These are phyloP conservation scores for Eucommia ulmoides DNA, from an alignment of 257 asterid species.

Conservation along the genomic window DNA sequence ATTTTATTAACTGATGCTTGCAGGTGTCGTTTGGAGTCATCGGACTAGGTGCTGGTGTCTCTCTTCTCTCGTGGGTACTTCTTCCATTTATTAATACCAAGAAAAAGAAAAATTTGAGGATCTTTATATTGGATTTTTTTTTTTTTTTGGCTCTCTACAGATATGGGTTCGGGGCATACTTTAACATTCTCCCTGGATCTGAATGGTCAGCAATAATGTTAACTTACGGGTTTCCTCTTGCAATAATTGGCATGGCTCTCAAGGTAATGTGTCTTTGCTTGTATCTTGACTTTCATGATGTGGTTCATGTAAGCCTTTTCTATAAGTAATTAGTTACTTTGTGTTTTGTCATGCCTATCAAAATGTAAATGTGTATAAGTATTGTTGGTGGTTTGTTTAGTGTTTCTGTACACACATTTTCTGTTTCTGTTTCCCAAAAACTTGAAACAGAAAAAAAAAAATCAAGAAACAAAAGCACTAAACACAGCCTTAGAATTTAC, in stretches of 20 bases:
- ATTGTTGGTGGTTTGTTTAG: too few species aligned
- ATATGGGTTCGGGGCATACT: slow-evolving; percentile 97
- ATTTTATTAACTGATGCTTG: slow-evolving; percentile 5
- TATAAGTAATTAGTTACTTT: too few species aligned
- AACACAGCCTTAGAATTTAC: too few species aligned
- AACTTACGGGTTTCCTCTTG: slow-evolving; percentile 95
- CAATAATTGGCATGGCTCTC: slow-evolving; percentile 98
- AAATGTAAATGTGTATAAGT: too few species aligned
- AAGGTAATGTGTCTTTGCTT: slow-evolving; percentile 41
- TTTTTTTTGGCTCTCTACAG: slow-evolving; percentile 29
- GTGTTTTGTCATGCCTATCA: too few species aligned
- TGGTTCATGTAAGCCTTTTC: neutral
- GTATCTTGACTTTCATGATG: neutral
- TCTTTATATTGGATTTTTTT: too few species aligned
- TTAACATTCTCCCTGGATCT: slow-evolving; percentile 92
- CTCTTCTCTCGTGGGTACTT: slow-evolving; percentile 85
- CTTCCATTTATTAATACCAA: slow-evolving; percentile 4
- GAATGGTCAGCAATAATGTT: slow-evolving; percentile 98
- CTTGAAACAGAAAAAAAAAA: too few species aligned
- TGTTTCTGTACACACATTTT: too few species aligned
- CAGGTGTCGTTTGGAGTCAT: slow-evolving; percentile 93
- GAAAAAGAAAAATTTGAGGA: too few species aligned
- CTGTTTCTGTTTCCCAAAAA: too few species aligned
- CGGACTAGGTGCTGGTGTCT: slow-evolving; percentile 67
- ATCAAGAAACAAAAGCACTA: too few species aligned